phyloP scores from a whole-genome alignment of 2,329 filamentous ascomycete genomes.

The Ophiostoma tasmaniense region DNA sequence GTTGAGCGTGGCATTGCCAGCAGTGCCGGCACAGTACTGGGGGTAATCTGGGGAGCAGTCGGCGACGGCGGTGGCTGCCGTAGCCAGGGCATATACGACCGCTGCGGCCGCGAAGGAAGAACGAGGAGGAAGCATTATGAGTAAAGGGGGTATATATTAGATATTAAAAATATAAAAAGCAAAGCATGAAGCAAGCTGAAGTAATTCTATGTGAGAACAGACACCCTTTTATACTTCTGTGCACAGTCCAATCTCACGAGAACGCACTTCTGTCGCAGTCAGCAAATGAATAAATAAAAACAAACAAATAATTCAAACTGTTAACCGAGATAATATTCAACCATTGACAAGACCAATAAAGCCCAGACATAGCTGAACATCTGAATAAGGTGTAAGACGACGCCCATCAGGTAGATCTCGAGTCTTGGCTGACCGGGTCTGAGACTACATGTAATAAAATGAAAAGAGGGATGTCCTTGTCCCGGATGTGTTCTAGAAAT shows the following conservation, averaged over 20 bases:
- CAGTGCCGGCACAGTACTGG: background rate
- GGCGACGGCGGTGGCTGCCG: background rate
- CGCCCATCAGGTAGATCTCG: background rate
- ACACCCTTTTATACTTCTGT: background rate
- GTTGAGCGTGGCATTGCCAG: background rate
- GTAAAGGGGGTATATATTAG: background rate
- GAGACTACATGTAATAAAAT: background rate
- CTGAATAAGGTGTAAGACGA: background rate
- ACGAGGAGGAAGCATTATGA: background rate
- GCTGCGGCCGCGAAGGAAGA: background rate
- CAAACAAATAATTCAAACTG: background rate
- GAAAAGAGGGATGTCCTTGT: background rate
- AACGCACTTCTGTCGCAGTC: background rate
- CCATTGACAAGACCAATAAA: background rate
- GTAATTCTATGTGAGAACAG: background rate
- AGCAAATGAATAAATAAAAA: background rate
- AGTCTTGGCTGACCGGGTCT: background rate
- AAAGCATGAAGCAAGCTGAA: background rate
- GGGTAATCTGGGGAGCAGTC: background rate
- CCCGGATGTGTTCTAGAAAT: background rate
- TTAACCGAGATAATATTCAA: background rate
- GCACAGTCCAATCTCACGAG: background rate
- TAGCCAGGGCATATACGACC: background rate
- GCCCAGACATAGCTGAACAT: background rate
- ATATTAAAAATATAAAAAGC: background rate